phyloP scores from a whole-genome alignment of 163 green algal genomes.

The Chlamydomonas reinhardtii region DNA sequence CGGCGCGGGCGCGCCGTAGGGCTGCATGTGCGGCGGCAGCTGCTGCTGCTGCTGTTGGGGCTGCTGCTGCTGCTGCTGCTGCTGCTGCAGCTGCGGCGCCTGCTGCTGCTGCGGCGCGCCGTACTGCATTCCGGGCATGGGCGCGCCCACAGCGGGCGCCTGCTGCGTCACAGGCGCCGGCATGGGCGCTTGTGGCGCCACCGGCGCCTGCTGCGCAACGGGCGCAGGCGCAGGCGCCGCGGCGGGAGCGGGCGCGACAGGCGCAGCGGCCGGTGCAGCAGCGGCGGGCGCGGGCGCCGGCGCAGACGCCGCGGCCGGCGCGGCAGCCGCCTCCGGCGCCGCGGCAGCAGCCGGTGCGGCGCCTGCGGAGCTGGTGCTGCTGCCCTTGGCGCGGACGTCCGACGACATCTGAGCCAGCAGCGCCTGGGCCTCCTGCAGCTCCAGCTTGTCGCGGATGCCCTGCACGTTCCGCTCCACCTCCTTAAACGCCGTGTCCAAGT shows the following conservation, averaged over 20 bases:
- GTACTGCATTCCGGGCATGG: not conserved
- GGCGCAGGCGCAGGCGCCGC: slow-evolving; percentile 10
- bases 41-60: not conserved
- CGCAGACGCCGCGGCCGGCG: not conserved
- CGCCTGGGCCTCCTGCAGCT: slow-evolving; percentile 70
- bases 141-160: not conserved
- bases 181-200: slow-evolving; percentile 6
- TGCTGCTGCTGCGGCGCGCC: not conserved
- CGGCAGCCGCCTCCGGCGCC: not conserved
- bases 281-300: slow-evolving; percentile 33
- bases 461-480: slow-evolving; percentile 75
- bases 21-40: slow-evolving; percentile 27
- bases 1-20: too few species aligned
- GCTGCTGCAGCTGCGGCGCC: not conserved
- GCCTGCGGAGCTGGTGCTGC: not conserved
- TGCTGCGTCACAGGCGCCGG: slow-evolving; percentile 10
- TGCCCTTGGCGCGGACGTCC: not conserved
- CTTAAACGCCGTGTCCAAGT: slow-evolving; percentile 64
- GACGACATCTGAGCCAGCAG: slow-evolving; percentile 61
- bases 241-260: slow-evolving; percentile 3
- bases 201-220: slow-evolving; percentile 2
- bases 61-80: not conserved
- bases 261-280: slow-evolving; percentile 10
- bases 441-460: slow-evolving; percentile 67
- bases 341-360: not conserved